Evolutionary conservation across 306 rosid genomes (phyloP).

Genomic region (Adenanthera pavonina): DNA sequence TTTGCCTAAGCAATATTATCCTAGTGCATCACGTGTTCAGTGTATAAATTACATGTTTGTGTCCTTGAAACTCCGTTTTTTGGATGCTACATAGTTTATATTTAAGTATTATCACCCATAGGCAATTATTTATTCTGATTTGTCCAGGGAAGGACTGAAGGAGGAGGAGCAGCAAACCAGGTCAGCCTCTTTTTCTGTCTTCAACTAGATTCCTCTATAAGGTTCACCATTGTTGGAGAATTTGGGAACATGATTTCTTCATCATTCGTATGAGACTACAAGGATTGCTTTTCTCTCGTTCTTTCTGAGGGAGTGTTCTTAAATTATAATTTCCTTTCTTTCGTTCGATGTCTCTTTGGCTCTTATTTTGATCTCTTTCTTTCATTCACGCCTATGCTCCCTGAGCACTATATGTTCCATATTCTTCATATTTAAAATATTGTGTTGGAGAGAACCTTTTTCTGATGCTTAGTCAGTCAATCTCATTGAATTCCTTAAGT

Average conservation of each 20-base stretch:
- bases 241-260: conserved; percentile 25
- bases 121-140: conserved; percentile 52
- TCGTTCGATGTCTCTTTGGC: not conserved
- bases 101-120: conserved; percentile 39
- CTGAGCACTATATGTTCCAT: not conserved
- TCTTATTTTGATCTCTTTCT: conserved; percentile 16
- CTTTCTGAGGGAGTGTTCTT: conserved; percentile 35
- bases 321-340: conserved; percentile 22
- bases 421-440: conserved; percentile 6
- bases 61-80: conserved; percentile 37
- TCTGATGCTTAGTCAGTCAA: conserved; percentile 23
- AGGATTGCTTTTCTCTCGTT: conserved; percentile 36
- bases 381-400: not conserved
- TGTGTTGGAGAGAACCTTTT: conserved; percentile 14
- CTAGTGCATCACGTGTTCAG: conserved; percentile 15
- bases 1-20: conserved; percentile 20
- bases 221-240: conserved; percentile 44
- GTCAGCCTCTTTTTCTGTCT: conserved; percentile 44
- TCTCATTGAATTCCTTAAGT: not conserved
- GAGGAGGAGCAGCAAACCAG: conserved; percentile 58
- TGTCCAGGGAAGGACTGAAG: conserved; percentile 61
- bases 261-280: conserved; percentile 14
- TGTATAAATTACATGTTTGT: conserved; percentile 28
- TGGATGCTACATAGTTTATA: conserved; percentile 35
- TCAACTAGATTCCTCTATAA: conserved; percentile 38